These are phyloP conservation scores for Handroanthus guayacan DNA, from an alignment of 257 asterid species.

Conservation along the genomic window DNA sequence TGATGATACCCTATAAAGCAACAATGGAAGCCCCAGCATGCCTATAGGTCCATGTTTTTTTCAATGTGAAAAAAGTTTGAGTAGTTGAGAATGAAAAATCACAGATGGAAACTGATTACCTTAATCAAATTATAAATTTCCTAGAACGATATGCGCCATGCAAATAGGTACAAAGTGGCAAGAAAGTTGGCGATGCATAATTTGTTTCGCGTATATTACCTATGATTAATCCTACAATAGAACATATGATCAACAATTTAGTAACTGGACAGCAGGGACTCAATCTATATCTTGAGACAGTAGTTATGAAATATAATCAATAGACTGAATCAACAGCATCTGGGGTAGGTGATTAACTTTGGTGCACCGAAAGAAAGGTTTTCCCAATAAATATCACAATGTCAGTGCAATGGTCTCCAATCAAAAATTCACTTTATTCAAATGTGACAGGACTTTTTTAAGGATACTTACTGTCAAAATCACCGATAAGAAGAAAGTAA, in stretches of 20 bases:
- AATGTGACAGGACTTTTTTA: neutral
- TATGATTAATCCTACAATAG: neutral
- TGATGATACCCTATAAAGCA: neutral
- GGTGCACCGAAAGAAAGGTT: neutral
- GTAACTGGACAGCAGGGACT: neutral
- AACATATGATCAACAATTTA: neutral
- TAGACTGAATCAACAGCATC: slow-evolving; percentile 6
- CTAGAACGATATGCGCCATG: neutral
- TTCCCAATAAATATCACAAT: slow-evolving; percentile 7
- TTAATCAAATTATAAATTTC: slow-evolving; percentile 2
- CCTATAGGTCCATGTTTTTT: neutral
- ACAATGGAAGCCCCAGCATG: slow-evolving; percentile 20
- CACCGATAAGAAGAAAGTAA: slow-evolving; percentile 89
- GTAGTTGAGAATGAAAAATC: neutral
- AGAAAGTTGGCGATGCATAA: neutral
- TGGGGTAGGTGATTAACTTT: neutral
- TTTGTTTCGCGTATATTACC: neutral
- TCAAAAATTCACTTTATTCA: no score
- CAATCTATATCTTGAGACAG: slow-evolving; percentile 10
- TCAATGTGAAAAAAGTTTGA: neutral
- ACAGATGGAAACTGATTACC: neutral
- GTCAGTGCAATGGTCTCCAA: neutral
- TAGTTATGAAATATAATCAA: neutral
- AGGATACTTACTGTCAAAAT: slow-evolving; percentile 68
- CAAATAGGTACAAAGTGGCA: neutral